Base-by-base conservation (phyloP, 768 basidiomycete genomes). In the Dentipellis sp. region DNA sequence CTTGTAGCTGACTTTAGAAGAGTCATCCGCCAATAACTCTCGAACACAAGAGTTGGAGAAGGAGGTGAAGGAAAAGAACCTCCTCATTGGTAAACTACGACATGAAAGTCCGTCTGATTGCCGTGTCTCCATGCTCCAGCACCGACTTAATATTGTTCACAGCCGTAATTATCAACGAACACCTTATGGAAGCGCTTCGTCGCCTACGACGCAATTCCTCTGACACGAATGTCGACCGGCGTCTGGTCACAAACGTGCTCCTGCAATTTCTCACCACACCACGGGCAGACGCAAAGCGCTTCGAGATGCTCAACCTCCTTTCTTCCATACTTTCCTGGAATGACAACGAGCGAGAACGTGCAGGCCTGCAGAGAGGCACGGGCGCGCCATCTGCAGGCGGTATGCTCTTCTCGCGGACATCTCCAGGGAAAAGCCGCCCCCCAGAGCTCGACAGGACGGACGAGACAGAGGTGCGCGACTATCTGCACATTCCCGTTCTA, bases 81-180 rank as follows among this genome's bases (percentile, higher is more conserved):
- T 91, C n/a, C 77, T 97, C 11, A 90, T 97, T n/a, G 89, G 87
- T 49, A 98, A 98, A 69, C 76, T 97, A 56, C 81, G 94, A 49
- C 95, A 98, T 64, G 95, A 99, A 79, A 83, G 94, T 94, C 59
- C 36, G 74, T 68, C 29, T 29, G 3, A 29, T 6, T 39, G 1
- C 3, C 42, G 7, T 53, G n/a, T 47, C 51, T 29, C 36, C 38
- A 10, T 45, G 16, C 35, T 52, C 47, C 35, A 35, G 14, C 21
- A 48, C 22, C 46, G 53, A 48, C 29, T 55, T 62, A 36, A 46
- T 53, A 23, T 46, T 56, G 51, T 19, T 59, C 6, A 11, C 61
- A 95, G 95, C 88, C 52, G 93, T 99, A 12, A 95, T 97, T 57
- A 84, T 94, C 67, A 98, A 98, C 62, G 97, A 98, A 66, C 97